Conservation (phyloP, 23 red algal genomes). For the Agarophyton chilense region DNA sequence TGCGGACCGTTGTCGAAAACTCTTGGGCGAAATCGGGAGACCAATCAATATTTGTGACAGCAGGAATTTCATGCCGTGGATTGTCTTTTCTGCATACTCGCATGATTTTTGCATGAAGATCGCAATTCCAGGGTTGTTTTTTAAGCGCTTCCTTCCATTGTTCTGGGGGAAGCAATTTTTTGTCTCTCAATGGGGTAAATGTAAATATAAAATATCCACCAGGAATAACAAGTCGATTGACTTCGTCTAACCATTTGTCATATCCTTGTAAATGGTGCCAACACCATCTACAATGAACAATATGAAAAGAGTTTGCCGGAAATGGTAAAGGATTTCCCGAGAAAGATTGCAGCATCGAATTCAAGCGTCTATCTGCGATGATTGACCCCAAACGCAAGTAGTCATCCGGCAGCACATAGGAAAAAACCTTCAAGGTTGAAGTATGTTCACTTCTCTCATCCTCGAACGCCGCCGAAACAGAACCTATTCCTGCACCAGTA, state of each 20-base stretch:
- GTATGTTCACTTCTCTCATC: background rate
- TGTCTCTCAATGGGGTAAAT: slow-evolving; percentile 4
- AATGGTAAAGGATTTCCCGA: slow-evolving; percentile 21
- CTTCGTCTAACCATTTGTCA: slow-evolving; percentile 27
- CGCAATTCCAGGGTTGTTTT: background rate
- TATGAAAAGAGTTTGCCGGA: background rate
- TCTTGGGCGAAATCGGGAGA: background rate
- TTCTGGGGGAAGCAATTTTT: background rate
- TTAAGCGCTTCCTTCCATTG: background rate
- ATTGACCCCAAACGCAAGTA: slow-evolving; percentile 23
- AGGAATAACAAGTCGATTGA: slow-evolving; percentile 12
- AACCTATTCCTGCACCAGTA: slow-evolving; percentile 37
- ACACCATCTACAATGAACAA: slow-evolving; percentile 48
- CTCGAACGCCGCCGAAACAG: slow-evolving; percentile 13
- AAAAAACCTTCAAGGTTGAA: background rate
- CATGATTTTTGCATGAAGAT: background rate
- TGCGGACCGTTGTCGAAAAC: background rate
- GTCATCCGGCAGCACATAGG: slow-evolving; percentile 28
- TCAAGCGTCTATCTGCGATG: slow-evolving; percentile 16
- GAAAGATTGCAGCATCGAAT: background rate
- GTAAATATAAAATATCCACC: slow-evolving; percentile 44
- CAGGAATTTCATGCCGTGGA: background rate
- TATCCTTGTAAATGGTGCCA: slow-evolving; percentile 40
- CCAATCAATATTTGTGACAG: background rate
- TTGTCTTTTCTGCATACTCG: slow-evolving; percentile 11